Percentiles rank a stretch among this genome's conserved stretches.
Evolutionary conservation across 78 protist genomes (phyloP).

Genomic region (Capsaspora owczarzaki): DNA sequence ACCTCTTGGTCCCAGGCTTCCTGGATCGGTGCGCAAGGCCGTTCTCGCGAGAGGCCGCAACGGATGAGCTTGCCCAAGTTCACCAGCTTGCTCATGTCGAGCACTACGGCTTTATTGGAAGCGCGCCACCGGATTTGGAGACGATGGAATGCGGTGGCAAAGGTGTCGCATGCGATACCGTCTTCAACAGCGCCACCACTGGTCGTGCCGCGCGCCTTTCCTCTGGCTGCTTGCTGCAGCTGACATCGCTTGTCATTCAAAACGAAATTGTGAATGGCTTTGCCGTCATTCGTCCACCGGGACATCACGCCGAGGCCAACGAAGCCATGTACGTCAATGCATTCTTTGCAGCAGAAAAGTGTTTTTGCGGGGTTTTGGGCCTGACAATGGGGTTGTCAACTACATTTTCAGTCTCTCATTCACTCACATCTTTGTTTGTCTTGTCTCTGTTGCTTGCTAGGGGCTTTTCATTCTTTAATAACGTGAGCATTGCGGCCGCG

Average conservation of each 20-base stretch:
- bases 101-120: too few relatives aligned
- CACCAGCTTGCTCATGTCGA: too few relatives aligned
- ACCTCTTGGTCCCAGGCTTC: background rate
- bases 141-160: background rate
- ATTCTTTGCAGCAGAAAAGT: too few relatives aligned
- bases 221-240: background rate
- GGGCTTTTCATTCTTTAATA: conserved; percentile 49
- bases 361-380: too few relatives aligned
- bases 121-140: too few relatives aligned
- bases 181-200: background rate
- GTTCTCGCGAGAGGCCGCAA: too few relatives aligned
- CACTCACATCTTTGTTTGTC: background rate
- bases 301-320: conserved; percentile 34
- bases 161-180: background rate
- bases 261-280: conserved; percentile 22
- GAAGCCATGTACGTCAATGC: background rate
- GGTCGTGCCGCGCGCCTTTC: background rate
- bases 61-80: too few relatives aligned
- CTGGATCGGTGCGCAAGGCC: too few relatives aligned
- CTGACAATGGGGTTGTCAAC: background rate
- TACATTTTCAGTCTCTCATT: background rate
- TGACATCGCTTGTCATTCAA: background rate
- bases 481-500: conserved; percentile 37
- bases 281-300: conserved; percentile 42
- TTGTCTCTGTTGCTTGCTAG: conserved; percentile 1